Evolutionary conservation across 148 eudicot species (phyloP), one percentile per base, ranked within the genome.

Genomic region (Fallopia convolvulus): DNA sequence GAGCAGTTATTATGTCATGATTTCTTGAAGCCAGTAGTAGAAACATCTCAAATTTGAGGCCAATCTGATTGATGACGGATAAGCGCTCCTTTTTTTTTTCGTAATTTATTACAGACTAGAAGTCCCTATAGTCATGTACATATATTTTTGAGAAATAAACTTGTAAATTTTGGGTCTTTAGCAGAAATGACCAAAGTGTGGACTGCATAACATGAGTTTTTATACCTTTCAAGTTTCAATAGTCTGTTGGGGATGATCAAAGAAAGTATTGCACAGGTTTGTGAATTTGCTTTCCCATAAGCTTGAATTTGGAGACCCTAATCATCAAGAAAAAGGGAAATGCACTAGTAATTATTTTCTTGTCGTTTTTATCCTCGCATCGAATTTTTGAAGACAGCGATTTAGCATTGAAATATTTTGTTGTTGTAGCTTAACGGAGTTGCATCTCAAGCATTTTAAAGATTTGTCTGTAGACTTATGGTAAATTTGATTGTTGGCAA

Each of bases 21-120:
- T 75, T 83, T 88, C 81, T 70, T 88, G 74, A 83, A 88, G 82
- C 85, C 89, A 21, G 89, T 79, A 33, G 83, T 77, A 33, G 83
- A 83, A 49, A 47, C 86, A 48, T 84, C 82, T 66, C 80, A 49
- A 74, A 55, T 74, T 81, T 85, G 82, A 86, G 87, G 36, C 30
- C 12, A 1, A 9, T 17, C 21, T 8, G 30, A 12, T 18, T 58
- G 32, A 58, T 58, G 21, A 11, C 1, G 65, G 56, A 1, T 8
- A 8, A 32, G 13, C 13, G 21, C 32, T 8, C 65, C 65, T 58
- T 36, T n/a, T 15, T 21, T 58, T 53, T 53, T 17, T 55, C n/a
- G 8, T 20, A 58, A 0, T 20, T 58, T 58, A 56, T 26, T 56
- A 18, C 26, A 20, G 30, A n/a, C 20, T 56, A 6, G 63, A 56